Evolutionary conservation across 495 filamentous ascomycete genomes (phyloP).

Genomic region (Glutinoglossum americanum): DNA sequence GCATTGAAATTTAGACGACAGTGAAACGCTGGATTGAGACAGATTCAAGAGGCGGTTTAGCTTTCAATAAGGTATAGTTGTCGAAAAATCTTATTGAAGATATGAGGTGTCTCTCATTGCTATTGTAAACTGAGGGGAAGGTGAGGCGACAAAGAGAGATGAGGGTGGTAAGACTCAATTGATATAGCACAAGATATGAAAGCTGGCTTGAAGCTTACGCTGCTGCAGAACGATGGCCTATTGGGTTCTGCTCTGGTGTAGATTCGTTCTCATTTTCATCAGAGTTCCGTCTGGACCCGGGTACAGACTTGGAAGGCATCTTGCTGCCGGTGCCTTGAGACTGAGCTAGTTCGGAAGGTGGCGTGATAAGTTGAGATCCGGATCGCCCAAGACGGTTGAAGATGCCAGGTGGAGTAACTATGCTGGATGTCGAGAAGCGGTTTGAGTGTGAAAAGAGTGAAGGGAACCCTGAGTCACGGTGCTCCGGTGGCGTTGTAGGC

Average conservation of each 20-base stretch:
- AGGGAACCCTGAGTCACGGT: conserved; percentile 54
- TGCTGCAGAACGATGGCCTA: conserved; percentile 41
- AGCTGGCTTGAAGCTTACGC: conserved; percentile 29
- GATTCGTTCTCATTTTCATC: conserved; percentile 54
- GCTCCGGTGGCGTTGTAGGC: conserved; percentile 92
- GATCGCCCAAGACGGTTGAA: conserved; percentile 53
- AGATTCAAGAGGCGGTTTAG: not conserved
- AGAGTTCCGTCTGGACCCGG: conserved; percentile 64
- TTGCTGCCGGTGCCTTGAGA: conserved; percentile 21
- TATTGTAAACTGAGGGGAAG: not conserved
- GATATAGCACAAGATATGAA: not conserved
- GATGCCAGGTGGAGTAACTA: conserved; percentile 58
- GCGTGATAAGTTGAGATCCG: conserved; percentile 25
- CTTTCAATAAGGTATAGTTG: not conserved
- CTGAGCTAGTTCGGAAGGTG: conserved; percentile 25
- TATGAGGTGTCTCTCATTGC: not conserved
- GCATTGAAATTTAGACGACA: not conserved
- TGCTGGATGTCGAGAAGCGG: conserved; percentile 62
- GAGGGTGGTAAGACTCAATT: conserved; percentile 5
- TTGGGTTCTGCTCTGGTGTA: conserved; percentile 37
- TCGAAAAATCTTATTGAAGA: not conserved
- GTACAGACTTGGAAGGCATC: conserved; percentile 61
- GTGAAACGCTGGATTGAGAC: not conserved
- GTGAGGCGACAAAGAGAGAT: not conserved
- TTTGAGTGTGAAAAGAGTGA: conserved; percentile 54